phyloP scores from a whole-genome alignment of 371 early-diverging fungal genomes.

The Apophysomyces ossiformis region DNA sequence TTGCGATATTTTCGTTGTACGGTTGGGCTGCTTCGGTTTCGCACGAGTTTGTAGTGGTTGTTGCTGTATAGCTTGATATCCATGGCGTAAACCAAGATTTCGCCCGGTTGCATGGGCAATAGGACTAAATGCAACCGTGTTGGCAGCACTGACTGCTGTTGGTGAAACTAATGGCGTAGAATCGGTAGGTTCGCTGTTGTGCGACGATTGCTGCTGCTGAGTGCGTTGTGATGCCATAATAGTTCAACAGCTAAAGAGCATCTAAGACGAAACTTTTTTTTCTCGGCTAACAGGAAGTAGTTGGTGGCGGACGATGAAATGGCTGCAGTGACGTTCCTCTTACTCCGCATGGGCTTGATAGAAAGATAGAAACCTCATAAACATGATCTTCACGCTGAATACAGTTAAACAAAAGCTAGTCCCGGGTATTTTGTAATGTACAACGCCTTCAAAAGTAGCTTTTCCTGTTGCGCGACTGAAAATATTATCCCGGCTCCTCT shows the following conservation, averaged over 20 bases:
- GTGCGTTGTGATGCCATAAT: not conserved
- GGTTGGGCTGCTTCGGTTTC: constrained; percentile 62
- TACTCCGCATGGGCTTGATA: too few species aligned
- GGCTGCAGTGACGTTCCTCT: constrained; percentile 8
- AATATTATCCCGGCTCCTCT: too few species aligned
- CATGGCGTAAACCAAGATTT: not conserved
- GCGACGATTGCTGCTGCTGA: constrained; percentile 6
- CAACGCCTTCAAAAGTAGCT: too few species aligned
- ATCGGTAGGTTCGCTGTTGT: not conserved
- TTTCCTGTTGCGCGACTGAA: too few species aligned
- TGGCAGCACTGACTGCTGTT: constrained; percentile 5
- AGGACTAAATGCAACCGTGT: constrained; percentile 1
- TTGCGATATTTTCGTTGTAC: constrained; percentile 92
- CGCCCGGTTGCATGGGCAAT: constrained; percentile 4
- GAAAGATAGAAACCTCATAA: too few species aligned
- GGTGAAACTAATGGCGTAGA: constrained; percentile 4
- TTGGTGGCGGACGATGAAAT: not conserved
- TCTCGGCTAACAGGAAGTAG: not conserved
- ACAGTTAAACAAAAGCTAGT: too few species aligned
- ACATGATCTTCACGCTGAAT: too few species aligned
- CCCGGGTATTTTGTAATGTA: too few species aligned
- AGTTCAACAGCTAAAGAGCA: not conserved
- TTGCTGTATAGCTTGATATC: constrained; percentile 5
- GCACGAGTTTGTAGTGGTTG: constrained; percentile 17
- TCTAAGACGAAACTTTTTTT: not conserved